These are phyloP conservation scores for Polyporus arcularius DNA, from an alignment of 768 basidiomycete genomes.

Conservation along the genomic window DNA sequence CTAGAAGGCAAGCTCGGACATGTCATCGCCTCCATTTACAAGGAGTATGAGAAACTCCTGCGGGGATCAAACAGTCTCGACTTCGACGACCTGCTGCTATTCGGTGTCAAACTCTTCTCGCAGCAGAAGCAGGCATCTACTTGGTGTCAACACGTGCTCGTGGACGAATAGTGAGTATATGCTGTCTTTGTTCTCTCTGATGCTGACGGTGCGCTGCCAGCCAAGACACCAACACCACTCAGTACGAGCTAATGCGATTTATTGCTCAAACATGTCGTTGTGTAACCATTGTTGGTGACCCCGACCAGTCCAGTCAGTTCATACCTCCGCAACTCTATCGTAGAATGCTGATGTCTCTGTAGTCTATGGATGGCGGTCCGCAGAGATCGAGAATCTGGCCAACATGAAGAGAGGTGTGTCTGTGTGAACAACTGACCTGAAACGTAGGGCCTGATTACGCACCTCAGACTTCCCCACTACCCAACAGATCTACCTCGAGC, in stretches of 20 bases:
- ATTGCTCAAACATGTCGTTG: conserved; percentile 56
- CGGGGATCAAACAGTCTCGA: conserved; percentile 71
- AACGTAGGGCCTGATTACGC: not conserved
- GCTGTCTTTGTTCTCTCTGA: not conserved
- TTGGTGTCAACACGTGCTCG: conserved; percentile 71
- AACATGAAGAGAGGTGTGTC: conserved; percentile 65
- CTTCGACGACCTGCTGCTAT: conserved; percentile 84
- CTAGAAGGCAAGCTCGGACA: conserved; percentile 16
- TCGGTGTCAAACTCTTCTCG: conserved; percentile 66
- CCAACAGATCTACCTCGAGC: conserved; percentile 72
- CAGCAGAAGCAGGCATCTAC: conserved; percentile 46
- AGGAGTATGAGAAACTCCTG: conserved; percentile 65
- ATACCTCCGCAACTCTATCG: not conserved
- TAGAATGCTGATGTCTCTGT: conserved; percentile 1
- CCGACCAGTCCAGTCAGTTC: conserved; percentile 78
- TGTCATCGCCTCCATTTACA: conserved; percentile 56
- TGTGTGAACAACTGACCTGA: not conserved
- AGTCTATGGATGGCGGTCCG: conserved; percentile 89
- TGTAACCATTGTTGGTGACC: conserved; percentile 86
- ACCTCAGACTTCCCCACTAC: conserved; percentile 65
- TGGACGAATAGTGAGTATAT: conserved; percentile 75
- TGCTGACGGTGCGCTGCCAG: conserved; percentile 30
- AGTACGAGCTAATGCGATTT: conserved; percentile 76
- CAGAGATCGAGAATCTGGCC: conserved; percentile 71
- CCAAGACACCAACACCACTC: conserved; percentile 81